These are phyloP conservation scores for Phytophthora kernoviae DNA, from an alignment of 352 stramenopile genomes.

Conservation along the genomic window DNA sequence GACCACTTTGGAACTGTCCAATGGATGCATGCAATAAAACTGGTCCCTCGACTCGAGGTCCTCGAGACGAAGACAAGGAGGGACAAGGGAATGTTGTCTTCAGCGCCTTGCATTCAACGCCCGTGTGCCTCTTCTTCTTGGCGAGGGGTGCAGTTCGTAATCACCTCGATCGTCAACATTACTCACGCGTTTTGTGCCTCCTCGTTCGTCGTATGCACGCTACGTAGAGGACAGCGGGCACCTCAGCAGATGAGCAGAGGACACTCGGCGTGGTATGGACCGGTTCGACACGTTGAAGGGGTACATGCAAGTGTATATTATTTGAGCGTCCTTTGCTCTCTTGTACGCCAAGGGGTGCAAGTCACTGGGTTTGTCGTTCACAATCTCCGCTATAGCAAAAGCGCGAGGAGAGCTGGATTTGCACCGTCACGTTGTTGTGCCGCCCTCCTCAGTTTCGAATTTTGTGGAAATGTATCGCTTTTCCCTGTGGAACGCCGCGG, in stretches of 20 bases:
- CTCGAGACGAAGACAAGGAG: background rate
- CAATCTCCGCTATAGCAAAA: background rate
- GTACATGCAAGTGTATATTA: background rate
- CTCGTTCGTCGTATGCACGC: conserved; percentile 3
- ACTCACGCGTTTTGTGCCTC: background rate
- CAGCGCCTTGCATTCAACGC: no score
- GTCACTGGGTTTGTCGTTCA: background rate
- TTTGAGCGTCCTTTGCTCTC: background rate
- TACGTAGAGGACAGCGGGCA: background rate
- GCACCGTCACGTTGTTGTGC: conserved; percentile 12
- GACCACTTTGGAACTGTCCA: no score
- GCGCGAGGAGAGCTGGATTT: conserved; percentile 10
- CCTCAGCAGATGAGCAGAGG: background rate
- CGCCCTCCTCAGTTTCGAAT: conserved; percentile 14
- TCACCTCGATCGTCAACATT: no score
- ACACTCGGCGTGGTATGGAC: background rate
- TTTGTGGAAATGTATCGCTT: background rate
- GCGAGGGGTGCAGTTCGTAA: background rate
- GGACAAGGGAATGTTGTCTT: background rate
- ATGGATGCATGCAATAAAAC: background rate
- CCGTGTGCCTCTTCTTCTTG: no score
- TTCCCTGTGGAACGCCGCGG: background rate
- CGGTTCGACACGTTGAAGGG: background rate
- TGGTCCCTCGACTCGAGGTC: background rate
- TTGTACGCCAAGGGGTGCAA: background rate